Evolutionary conservation across 2,329 filamentous ascomycete species (phyloP).

Genomic region (Sordariomycetes sp.): DNA sequence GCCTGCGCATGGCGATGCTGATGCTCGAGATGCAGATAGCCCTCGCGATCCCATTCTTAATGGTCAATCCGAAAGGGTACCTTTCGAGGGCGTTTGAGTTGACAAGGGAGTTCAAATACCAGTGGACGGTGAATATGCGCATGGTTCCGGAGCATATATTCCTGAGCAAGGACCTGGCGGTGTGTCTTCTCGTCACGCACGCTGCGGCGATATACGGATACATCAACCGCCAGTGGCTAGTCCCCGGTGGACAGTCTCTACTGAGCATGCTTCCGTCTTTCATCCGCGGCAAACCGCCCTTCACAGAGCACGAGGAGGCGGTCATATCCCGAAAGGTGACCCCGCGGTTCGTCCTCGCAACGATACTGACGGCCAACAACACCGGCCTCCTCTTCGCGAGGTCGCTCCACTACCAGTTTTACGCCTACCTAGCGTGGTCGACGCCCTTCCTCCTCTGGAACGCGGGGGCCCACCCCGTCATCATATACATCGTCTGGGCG

Average conservation of each 20-base stretch:
- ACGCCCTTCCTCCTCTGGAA: slow-evolving; percentile 82
- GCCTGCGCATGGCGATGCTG: slow-evolving; percentile 57
- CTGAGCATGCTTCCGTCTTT: slow-evolving; percentile 38
- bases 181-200: slow-evolving; percentile 57
- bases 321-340: slow-evolving; percentile 49
- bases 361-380: slow-evolving; percentile 63
- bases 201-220: slow-evolving; percentile 56
- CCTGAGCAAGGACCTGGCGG: slow-evolving; percentile 56
- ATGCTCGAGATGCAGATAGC: slow-evolving; percentile 71
- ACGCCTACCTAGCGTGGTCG: slow-evolving; percentile 81
- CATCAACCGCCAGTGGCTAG: slow-evolving; percentile 58
- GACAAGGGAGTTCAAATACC: slow-evolving; percentile 82
- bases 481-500: slow-evolving; percentile 61
- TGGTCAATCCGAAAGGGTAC: slow-evolving; percentile 58
- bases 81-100: slow-evolving; percentile 80
- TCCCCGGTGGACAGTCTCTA: slow-evolving; percentile 50
- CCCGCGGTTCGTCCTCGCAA: slow-evolving; percentile 64
- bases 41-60: slow-evolving; percentile 57
- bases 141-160: slow-evolving; percentile 82
- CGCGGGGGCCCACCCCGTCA: slow-evolving; percentile 54
- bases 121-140: slow-evolving; percentile 99
- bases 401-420: slow-evolving; percentile 92
- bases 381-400: slow-evolving; percentile 79
- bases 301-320: slow-evolving; percentile 39
- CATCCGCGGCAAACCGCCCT: slow-evolving; percentile 30